Conservation (phyloP, 108 stramenopile genomes). For the Nitzschia sp. region DNA sequence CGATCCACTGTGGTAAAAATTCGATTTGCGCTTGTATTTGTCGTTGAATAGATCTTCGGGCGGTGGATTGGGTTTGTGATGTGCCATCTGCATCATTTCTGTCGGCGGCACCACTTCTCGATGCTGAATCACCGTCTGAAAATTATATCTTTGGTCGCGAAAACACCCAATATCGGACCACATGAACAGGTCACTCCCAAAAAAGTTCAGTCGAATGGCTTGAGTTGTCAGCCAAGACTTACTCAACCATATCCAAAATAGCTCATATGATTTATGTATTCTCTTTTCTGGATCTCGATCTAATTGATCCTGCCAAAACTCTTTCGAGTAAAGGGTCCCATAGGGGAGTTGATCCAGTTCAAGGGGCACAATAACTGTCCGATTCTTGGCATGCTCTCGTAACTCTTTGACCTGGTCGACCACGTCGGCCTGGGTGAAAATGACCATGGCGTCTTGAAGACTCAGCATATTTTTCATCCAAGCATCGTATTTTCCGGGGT, state of each 20-base stretch:
- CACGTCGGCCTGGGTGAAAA: constrained; percentile 56
- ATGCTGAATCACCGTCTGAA: constrained; percentile 41
- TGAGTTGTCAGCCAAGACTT: constrained; percentile 54
- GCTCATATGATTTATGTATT: constrained; percentile 49
- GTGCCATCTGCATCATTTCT: constrained; percentile 53
- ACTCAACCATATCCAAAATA: constrained; percentile 79
- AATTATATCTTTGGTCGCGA: constrained; percentile 38
- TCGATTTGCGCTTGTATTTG: constrained; percentile 39
- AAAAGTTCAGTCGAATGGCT: constrained; percentile 54
- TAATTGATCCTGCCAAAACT: constrained; percentile 65
- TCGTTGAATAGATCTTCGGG: constrained; percentile 36
- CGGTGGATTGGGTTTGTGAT: constrained; percentile 47
- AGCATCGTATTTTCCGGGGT: constrained; percentile 38
- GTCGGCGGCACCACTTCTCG: constrained; percentile 34
- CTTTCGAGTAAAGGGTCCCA: constrained; percentile 21
- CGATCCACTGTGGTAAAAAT: constrained; percentile 61
- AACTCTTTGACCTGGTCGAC: constrained; percentile 44
- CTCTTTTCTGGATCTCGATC: constrained; percentile 56
- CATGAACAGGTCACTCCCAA: constrained; percentile 50
- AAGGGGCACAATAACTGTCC: constrained; percentile 50
- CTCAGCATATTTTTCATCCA: constrained; percentile 75
- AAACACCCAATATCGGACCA: constrained; percentile 70
- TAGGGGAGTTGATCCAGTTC: constrained; percentile 47
- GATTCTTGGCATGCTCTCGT: constrained; percentile 44
- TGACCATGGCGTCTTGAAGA: constrained; percentile 66